Conservation (phyloP, 208 protist genomes). For the Wallacemonas rigidus region DNA sequence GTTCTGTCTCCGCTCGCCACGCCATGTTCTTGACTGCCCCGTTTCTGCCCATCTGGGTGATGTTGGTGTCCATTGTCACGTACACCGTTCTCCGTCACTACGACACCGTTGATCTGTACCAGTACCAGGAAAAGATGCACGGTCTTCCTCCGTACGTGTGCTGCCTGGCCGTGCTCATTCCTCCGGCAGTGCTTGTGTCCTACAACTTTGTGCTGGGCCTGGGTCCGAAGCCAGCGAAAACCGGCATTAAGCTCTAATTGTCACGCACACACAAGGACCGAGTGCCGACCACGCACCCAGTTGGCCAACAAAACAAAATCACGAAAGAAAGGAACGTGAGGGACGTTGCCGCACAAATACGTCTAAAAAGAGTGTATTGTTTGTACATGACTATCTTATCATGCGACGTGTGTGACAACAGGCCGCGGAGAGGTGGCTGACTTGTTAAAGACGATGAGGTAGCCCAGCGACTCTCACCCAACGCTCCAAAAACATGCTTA, state of each 20-base stretch:
- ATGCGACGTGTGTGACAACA: too few species aligned
- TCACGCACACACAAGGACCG: not conserved
- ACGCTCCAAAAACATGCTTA: not conserved
- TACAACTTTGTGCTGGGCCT: constrained; percentile 58
- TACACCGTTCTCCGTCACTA: constrained; percentile 55
- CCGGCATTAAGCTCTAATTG: constrained; percentile 48
- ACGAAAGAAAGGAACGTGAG: too few species aligned
- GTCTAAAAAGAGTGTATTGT: too few species aligned
- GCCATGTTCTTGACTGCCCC: constrained; percentile 76
- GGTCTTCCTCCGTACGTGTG: constrained; percentile 52
- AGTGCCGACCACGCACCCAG: not conserved
- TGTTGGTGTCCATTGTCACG: constrained; percentile 56
- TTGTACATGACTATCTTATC: too few species aligned
- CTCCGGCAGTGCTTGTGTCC: constrained; percentile 49
- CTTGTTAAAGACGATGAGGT: too few species aligned
- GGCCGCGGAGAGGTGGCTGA: too few species aligned
- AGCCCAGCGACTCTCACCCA: too few species aligned
- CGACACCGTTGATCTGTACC: constrained; percentile 59
- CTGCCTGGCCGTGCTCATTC: constrained; percentile 48
- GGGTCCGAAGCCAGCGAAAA: constrained; percentile 62
- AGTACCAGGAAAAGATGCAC: constrained; percentile 62
- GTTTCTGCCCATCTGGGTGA: constrained; percentile 54
- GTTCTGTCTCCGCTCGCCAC: not conserved
- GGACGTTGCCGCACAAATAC: too few species aligned
- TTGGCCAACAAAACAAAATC: too few species aligned